A percentile compares a stretch with the other conserved stretches of the same genome.
Conservation (phyloP, 306 rosid genomes). For the Lathyrus oleraceus region DNA sequence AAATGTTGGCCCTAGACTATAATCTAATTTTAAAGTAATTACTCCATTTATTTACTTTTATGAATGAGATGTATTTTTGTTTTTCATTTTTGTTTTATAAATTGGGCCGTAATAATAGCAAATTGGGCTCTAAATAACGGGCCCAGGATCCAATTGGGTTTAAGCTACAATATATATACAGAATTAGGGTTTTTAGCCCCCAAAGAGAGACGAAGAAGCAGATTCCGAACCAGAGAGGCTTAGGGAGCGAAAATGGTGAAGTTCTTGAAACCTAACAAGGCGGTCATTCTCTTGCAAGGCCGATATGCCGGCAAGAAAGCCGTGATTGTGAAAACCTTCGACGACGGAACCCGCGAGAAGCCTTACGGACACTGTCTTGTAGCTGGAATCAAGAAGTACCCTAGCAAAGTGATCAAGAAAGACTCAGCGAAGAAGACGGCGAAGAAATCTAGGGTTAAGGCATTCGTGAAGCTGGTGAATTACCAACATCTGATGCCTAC, state of each 20-base stretch:
- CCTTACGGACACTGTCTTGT: slow-evolving; percentile 44
- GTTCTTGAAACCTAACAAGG: slow-evolving; percentile 36
- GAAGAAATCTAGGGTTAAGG: slow-evolving; percentile 26
- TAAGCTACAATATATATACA: too few species aligned
- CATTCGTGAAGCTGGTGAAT: slow-evolving; percentile 13
- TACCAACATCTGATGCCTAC: slow-evolving; percentile 28
- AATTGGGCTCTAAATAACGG: too few species aligned
- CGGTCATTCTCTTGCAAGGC: slow-evolving; percentile 45
- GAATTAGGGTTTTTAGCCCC: too few species aligned
- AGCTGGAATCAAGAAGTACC: slow-evolving; percentile 43
- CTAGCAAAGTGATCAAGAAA: slow-evolving; percentile 42
- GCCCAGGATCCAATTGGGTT: too few species aligned
- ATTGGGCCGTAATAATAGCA: too few species aligned
- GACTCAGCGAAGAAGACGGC: slow-evolving; percentile 37
- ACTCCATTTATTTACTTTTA: too few species aligned
- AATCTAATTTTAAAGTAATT: too few species aligned
- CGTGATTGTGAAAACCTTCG: slow-evolving; percentile 36
- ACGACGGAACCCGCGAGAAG: slow-evolving; percentile 42
- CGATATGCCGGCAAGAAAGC: slow-evolving; percentile 47
- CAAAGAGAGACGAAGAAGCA: too few species aligned
- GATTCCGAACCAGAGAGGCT: too few species aligned
- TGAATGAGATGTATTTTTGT: too few species aligned
- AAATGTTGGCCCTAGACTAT: too few species aligned
- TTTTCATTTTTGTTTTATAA: too few species aligned
- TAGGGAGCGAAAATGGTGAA: neutral